Percentiles rank a stretch among this genome's conserved stretches.
Evolutionary conservation across 768 basidiomycete species (phyloP).

Genomic region (Kockovaella imperatae): DNA sequence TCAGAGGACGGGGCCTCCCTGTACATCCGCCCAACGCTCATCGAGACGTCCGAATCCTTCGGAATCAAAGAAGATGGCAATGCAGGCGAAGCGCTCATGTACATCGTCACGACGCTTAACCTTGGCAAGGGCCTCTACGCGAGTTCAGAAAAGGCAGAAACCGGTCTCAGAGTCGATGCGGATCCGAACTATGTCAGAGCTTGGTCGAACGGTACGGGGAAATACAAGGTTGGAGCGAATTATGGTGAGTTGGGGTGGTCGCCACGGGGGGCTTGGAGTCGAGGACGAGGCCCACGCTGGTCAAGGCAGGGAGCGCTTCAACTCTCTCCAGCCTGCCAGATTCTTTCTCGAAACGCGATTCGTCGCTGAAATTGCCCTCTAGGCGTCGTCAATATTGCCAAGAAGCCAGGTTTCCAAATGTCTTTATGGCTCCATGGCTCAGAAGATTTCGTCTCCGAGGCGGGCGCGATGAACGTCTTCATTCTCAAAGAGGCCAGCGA

Average conservation of each 20-base stretch:
- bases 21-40: conserved; percentile 36
- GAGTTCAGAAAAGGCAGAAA: conserved; percentile 41
- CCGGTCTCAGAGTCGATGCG: conserved; percentile 75
- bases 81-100: conserved; percentile 32
- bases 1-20: conserved; percentile 32
- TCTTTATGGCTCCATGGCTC: conserved; percentile 33
- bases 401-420: conserved; percentile 37
- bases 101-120: conserved; percentile 31
- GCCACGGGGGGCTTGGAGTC: neutral
- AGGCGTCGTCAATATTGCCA: conserved; percentile 36
- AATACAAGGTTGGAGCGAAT: conserved; percentile 64
- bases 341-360: neutral
- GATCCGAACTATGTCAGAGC: conserved; percentile 78
- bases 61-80: conserved; percentile 36
- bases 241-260: conserved; percentile 24
- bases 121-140: conserved; percentile 28
- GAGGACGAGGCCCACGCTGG: too few relatives aligned
- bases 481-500: conserved; percentile 38
- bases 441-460: conserved; percentile 37
- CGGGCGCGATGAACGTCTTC: conserved; percentile 38
- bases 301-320: neutral
- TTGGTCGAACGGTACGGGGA: conserved; percentile 83
- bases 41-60: conserved; percentile 35
- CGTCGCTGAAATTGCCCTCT: conserved; percentile 2
- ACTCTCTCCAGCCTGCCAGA: neutral